Evolutionary conservation across 2,329 filamentous ascomycete species (phyloP).

Genomic region (Ilyonectria destructans): DNA sequence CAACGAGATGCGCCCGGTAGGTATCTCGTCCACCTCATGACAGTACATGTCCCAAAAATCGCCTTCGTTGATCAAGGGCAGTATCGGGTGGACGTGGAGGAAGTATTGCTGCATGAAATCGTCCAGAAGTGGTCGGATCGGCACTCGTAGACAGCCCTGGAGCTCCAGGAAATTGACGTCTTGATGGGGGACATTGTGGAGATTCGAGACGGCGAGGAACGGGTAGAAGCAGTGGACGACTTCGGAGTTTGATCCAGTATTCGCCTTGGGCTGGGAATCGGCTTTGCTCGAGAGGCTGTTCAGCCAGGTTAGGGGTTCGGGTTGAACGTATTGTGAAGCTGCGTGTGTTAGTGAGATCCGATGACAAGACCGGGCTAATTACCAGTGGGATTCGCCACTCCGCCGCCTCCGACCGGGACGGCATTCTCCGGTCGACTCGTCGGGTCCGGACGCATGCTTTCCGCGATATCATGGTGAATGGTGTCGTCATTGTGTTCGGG

Average conservation of each 20-base stretch:
- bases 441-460: not conserved
- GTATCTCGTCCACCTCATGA: not conserved
- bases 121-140: constrained; percentile 58
- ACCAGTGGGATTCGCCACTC: not conserved
- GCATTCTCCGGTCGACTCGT: not conserved
- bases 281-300: not conserved
- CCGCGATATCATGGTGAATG: not conserved
- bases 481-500: not conserved
- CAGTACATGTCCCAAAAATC: constrained; percentile 46
- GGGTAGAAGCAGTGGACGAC: constrained; percentile 63
- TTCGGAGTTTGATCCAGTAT: constrained; percentile 38
- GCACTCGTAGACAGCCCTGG: constrained; percentile 64
- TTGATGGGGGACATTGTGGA: constrained; percentile 57
- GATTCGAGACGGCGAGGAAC: constrained; percentile 56
- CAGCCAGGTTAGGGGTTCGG: not conserved
- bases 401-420: not conserved
- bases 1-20: constrained; percentile 4
- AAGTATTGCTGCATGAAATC: constrained; percentile 66
- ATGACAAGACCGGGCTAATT: not conserved
- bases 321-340: not conserved
- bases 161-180: constrained; percentile 64
- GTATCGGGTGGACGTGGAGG: constrained; percentile 61
- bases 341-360: not conserved
- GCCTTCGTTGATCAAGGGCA: constrained; percentile 63
- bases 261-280: constrained; percentile 4